Base-by-base conservation (phyloP, 768 basidiomycete species). In the Glaciozyma antarctica region DNA sequence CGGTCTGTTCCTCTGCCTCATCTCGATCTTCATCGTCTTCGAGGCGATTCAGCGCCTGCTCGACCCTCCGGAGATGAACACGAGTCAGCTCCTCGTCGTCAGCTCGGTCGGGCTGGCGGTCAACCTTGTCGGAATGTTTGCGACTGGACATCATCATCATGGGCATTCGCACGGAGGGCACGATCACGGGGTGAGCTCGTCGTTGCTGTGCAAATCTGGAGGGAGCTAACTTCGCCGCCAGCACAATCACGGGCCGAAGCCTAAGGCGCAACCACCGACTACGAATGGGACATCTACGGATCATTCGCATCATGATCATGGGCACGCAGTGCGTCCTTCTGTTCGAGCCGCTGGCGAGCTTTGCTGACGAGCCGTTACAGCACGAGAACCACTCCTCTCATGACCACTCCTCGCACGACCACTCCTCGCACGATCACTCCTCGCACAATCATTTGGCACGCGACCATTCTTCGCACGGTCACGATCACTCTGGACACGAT, bases 51-150 rank as follows among this genome's bases (percentile, higher is more conserved):
- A 98, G 77, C 82, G 95, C 70, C 82, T 99, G 89, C 47, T 72
- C 45, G 64, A 75, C 57, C 73, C 95, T 26, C 95, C 95, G 2
- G 92, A 97, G 73, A 99, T 99, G 91, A 93, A 90, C 71, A 95
- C 92, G 4, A 88, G 83, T 67, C 94, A 97, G 73, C 81, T 99
- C 0, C 77, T 99, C 48, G 80, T 95, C 1, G 88, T 99, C 59
- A 94, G 90, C 67, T 83, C 86, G 6, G 76, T 97, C 32, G 95
- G 95, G 12, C 79, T 99, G 15, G 90, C 81, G 2, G 91, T 99
- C 55, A 99, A 99, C 76, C 78, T 99, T 24, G 98, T 97, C 72
- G 95, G 95, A 45, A 95, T 99, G 91, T 89, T 92, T 75, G 95
- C 95, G 1, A 99, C 95, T 82, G 95, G 95, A 7, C 71, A 73